These are phyloP conservation scores for Prunus armeniaca DNA, from an alignment of 306 rosid genomes.

Conservation along the genomic window DNA sequence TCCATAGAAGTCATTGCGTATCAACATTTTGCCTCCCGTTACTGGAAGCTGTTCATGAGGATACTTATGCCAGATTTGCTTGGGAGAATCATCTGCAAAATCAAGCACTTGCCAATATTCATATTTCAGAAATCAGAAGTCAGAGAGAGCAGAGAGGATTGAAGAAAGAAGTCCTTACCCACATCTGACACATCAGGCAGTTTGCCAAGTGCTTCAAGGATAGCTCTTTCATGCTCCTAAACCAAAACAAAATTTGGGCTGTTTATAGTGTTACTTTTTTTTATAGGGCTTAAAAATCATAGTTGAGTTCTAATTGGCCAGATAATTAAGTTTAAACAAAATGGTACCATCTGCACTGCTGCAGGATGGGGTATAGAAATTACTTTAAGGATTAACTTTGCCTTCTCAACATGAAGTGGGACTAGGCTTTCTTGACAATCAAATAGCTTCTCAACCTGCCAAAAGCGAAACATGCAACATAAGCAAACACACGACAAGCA, in stretches of 20 bases:
- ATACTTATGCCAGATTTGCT: neutral
- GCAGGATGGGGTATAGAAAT: neutral
- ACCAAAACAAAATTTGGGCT: neutral
- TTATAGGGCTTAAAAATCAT: neutral
- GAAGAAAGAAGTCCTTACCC: neutral
- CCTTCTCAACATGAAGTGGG: neutral
- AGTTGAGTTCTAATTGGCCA: neutral
- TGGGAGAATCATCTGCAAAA: neutral
- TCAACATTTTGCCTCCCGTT: neutral
- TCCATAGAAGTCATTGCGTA: neutral
- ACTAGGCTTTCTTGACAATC: neutral
- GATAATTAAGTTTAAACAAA: neutral
- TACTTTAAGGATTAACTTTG: slow-evolving; percentile 1
- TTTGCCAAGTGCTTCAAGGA: slow-evolving; percentile 5
- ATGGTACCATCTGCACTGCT: neutral
- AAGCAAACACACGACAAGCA: neutral
- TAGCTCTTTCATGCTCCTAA: neutral
- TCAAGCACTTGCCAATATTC: neutral
- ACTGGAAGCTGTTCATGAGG: neutral
- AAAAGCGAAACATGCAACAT: neutral
- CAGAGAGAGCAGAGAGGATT: neutral
- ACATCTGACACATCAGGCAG: neutral
- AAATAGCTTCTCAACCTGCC: slow-evolving; percentile 7
- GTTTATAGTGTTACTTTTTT: neutral
- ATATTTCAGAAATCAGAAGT: neutral